These are phyloP conservation scores for Monosporascus sp. DNA, from an alignment of 2,329 filamentous ascomycete species.

Conservation along the genomic window DNA sequence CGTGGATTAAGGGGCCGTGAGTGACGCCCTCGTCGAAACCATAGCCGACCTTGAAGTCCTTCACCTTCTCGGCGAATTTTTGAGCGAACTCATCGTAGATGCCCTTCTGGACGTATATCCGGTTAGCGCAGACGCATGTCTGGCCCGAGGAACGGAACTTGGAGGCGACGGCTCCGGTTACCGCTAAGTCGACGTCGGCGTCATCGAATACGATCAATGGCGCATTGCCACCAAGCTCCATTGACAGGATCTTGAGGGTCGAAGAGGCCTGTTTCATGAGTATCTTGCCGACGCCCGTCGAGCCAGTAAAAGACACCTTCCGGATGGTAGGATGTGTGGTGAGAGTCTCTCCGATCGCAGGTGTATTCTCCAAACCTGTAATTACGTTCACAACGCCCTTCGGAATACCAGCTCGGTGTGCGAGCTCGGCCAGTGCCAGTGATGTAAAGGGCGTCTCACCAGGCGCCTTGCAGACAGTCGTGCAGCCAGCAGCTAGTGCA, in stretches of 20 bases:
- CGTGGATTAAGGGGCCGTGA: conserved; percentile 81
- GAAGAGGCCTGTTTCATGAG: conserved; percentile 86
- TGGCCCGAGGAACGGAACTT: conserved; percentile 96
- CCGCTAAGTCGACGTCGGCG: conserved; percentile 79
- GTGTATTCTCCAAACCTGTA: conserved; percentile 73
- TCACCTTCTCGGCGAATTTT: conserved; percentile 67
- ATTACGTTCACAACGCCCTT: conserved; percentile 88
- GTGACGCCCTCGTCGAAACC: conserved; percentile 68
- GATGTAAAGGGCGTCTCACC: conserved; percentile 90
- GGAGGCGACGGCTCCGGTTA: conserved; percentile 74
- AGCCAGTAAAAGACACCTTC: conserved; percentile 95
- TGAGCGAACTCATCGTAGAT: conserved; percentile 72
- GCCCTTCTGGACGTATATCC: conserved; percentile 72
- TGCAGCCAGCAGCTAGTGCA: conserved; percentile 89
- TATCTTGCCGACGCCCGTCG: conserved; percentile 60
- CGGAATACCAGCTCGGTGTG: conserved; percentile 80
- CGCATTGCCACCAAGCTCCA: conserved; percentile 91
- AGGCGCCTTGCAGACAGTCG: conserved; percentile 86
- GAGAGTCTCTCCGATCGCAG: conserved; percentile 70
- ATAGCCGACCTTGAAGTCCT: conserved; percentile 68
- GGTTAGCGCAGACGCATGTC: conserved; percentile 89
- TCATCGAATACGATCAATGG: conserved; percentile 98
- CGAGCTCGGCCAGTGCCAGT: conserved; percentile 81
- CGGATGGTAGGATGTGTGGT: conserved; percentile 73
- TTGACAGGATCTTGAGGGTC: conserved; percentile 77